phyloP scores from a whole-genome alignment of 257 asterid species.

The Ilex asprella region DNA sequence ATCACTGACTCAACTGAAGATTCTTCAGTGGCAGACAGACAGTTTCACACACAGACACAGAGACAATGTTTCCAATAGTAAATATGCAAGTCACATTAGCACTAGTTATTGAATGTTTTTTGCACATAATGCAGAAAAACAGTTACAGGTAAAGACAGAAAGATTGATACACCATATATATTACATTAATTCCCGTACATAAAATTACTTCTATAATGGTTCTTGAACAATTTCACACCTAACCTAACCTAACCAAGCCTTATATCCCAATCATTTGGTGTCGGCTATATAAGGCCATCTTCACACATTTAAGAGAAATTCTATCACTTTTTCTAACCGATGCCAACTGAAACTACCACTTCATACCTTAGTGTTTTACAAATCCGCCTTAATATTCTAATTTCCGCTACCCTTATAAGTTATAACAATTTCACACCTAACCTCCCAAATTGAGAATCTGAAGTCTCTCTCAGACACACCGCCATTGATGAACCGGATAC shows the following conservation, averaged over 20 bases:
- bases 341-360: no score
- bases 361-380: no score
- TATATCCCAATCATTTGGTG: no score
- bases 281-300: no score
- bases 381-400: no score
- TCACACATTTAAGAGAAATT: no score
- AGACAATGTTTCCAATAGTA: no score
- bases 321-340: no score
- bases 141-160: neutral
- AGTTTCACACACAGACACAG: no score
- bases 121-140: neutral
- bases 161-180: neutral
- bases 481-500: neutral
- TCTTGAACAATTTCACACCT: neutral
- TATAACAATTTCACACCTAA: neutral
- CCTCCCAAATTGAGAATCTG: neutral
- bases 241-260: no score
- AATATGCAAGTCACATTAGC: neutral
- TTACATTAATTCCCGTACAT: neutral
- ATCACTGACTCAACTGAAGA: neutral
- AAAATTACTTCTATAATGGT: neutral
- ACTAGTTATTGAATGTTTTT: neutral
- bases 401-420: no score
- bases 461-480: neutral
- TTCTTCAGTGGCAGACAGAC: neutral